phyloP scores from a whole-genome alignment of 176 grass and related monocot species.

The Poa pratensis region DNA sequence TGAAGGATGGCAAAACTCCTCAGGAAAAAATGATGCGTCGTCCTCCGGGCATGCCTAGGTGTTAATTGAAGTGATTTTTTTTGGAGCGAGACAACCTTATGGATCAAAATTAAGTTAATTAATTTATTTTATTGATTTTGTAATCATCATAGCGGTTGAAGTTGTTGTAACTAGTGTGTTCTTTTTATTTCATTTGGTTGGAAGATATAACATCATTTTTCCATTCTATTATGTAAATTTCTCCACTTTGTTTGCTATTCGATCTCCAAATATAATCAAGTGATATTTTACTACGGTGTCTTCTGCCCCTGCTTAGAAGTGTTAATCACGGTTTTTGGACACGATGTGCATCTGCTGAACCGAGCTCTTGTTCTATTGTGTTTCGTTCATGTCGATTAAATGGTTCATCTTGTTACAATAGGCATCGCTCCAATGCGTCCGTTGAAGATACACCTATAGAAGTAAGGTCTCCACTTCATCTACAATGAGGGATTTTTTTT shows the following conservation, averaged over 20 bases:
- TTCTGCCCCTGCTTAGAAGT: no score
- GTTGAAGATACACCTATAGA: no score
- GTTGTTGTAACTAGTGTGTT: neutral
- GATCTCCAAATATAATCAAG: neutral
- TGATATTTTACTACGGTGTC: neutral
- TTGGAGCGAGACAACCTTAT: neutral
- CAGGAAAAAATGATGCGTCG: slow-evolving; percentile 43
- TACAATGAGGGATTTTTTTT: no score
- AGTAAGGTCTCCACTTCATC: no score
- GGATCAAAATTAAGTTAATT: neutral
- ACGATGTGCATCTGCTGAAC: no score
- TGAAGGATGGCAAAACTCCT: slow-evolving; percentile 57
- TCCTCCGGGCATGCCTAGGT: slow-evolving; percentile 53
- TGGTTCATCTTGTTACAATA: no score
- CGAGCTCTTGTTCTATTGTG: no score
- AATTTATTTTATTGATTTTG: neutral
- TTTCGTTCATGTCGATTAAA: no score
- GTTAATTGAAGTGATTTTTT: slow-evolving; percentile 24
- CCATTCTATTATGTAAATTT: neutral
- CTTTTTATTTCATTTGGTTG: neutral
- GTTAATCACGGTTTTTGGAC: no score
- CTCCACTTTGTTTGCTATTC: neutral
- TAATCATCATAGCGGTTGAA: neutral
- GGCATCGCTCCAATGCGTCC: no score
- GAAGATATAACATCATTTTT: neutral